A percentile compares a stretch with the other conserved stretches of the same genome.
Evolutionary conservation across 176 grass and related monocot species (phyloP).

Genomic region (Eleusine indica): DNA sequence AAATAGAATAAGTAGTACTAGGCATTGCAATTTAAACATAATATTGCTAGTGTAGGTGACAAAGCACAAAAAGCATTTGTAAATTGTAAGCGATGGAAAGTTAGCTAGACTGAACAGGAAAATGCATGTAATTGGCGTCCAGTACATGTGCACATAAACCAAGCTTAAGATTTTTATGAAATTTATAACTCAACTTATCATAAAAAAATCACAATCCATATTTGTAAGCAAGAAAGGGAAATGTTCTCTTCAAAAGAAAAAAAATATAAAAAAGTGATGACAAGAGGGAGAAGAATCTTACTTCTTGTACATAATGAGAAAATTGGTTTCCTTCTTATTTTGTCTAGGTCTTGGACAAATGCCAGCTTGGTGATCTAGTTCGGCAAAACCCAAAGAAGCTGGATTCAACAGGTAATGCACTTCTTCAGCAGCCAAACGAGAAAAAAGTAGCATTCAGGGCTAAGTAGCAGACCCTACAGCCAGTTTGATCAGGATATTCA

Average conservation of each 20-base stretch:
- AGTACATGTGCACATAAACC: neutral
- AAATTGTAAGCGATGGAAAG: too few relatives aligned
- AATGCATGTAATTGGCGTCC: neutral
- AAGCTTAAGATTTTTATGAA: neutral
- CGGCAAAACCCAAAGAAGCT: constrained; percentile 70
- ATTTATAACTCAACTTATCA: neutral
- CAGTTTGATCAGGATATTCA: constrained; percentile 20
- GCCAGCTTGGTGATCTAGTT: constrained; percentile 87
- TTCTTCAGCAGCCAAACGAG: neutral
- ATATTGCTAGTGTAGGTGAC: too few relatives aligned
- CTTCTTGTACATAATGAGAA: constrained; percentile 14
- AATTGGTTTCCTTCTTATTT: constrained; percentile 12
- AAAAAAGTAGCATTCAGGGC: neutral
- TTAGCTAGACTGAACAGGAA: neutral
- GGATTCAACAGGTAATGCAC: constrained; percentile 70
- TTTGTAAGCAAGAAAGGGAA: neutral
- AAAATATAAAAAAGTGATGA: neutral
- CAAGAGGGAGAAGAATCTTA: neutral
- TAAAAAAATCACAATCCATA: neutral
- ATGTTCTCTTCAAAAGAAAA: neutral
- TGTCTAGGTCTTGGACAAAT: constrained; percentile 76
- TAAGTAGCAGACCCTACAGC: neutral
- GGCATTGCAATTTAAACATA: too few relatives aligned
- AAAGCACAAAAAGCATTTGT: too few relatives aligned
- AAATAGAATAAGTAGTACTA: too few relatives aligned